Evolutionary conservation across 2,329 filamentous ascomycete genomes (phyloP).

Genomic region (Pleomassaria siparia): DNA sequence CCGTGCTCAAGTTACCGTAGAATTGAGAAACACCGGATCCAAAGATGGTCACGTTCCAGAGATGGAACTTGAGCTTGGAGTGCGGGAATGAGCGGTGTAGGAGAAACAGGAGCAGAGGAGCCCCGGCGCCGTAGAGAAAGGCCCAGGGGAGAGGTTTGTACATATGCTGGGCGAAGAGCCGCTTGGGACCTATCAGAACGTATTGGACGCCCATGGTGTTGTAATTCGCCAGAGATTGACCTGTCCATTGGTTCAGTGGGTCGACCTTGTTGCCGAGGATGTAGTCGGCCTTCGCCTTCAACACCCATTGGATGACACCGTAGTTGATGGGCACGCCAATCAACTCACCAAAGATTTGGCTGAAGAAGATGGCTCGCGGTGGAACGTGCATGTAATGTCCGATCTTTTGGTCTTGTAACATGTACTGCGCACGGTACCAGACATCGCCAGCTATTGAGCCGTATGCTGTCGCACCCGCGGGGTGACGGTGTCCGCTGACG

Average conservation of each 20-base stretch:
- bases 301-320: conserved; percentile 61
- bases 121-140: conserved; percentile 54
- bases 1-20: conserved; percentile 64
- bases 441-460: conserved; percentile 62
- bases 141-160: conserved; percentile 56
- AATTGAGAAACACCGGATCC: conserved; percentile 58
- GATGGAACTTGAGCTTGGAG: conserved; percentile 56
- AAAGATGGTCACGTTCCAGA: conserved; percentile 65
- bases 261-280: conserved; percentile 55
- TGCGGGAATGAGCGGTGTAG: conserved; percentile 57
- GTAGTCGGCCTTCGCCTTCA: conserved; percentile 59
- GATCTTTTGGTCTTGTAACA: conserved; percentile 66
- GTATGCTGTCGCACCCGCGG: conserved; percentile 60
- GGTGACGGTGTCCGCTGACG: conserved; percentile 55
- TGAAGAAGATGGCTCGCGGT: conserved; percentile 61
- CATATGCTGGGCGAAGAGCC: conserved; percentile 53
- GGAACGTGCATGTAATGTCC: conserved; percentile 66
- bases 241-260: conserved; percentile 64
- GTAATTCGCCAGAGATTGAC: conserved; percentile 54
- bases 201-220: conserved; percentile 62
- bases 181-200: conserved; percentile 57
- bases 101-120: conserved; percentile 52
- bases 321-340: conserved; percentile 65
- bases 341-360: conserved; percentile 61
- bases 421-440: conserved; percentile 50